These are phyloP conservation scores for Oryza meyeriana DNA, from an alignment of 176 grass and related monocot species.

Conservation along the genomic window DNA sequence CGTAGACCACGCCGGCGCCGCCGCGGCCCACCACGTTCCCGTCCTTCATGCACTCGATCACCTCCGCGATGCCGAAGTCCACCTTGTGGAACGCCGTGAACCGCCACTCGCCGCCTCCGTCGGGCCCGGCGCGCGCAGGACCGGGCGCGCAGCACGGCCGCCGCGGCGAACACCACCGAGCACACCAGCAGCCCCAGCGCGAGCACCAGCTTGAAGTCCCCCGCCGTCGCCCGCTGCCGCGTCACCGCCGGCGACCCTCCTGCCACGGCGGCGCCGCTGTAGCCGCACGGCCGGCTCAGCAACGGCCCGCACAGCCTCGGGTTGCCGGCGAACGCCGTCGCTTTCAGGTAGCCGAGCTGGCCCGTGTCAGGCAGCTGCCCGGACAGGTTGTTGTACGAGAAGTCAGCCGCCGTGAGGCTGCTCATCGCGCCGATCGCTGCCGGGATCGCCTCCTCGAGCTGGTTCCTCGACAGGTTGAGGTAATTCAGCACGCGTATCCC, in stretches of 20 bases:
- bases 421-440: conserved; percentile 59
- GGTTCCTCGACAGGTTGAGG: conserved; percentile 77
- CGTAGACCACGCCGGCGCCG: conserved; percentile 82
- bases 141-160: conserved; percentile 57
- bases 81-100: conserved; percentile 85
- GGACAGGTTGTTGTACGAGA: conserved; percentile 81
- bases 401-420: conserved; percentile 80
- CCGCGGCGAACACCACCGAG: conserved; percentile 71
- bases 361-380: conserved; percentile 62
- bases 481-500: conserved; percentile 68
- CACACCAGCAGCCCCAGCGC: conserved; percentile 76
- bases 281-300: conserved; percentile 44
- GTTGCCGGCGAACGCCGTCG: conserved; percentile 78
- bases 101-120: conserved; percentile 34
- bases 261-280: neutral
- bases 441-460: conserved; percentile 61
- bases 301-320: conserved; percentile 54
- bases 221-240: neutral
- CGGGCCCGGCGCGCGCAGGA: conserved; percentile 9
- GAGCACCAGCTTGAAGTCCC: conserved; percentile 71
- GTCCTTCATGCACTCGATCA: conserved; percentile 96
- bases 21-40: conserved; percentile 88
- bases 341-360: conserved; percentile 80
- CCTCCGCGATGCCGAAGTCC: conserved; percentile 77
- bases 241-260: neutral